Percentiles rank a stretch among this genome's conserved stretches.
These are phyloP conservation scores for Eucalyptus regnans DNA, from an alignment of 345 rosid genomes.

Conservation along the genomic window DNA sequence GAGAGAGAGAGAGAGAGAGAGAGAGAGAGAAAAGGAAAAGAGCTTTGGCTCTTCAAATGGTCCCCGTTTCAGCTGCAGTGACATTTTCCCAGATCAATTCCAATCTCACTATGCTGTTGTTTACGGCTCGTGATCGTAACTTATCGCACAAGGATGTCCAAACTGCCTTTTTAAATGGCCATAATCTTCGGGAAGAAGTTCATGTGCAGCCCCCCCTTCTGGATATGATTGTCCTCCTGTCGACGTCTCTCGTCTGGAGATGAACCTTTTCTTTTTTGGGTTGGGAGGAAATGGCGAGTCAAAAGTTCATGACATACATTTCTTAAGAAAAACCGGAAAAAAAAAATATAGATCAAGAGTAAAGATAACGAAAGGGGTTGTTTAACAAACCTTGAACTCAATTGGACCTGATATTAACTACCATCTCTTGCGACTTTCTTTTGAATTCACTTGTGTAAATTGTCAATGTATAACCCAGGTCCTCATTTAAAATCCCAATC, in stretches of 20 bases:
- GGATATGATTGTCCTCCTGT: not conserved
- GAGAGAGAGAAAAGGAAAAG: not conserved
- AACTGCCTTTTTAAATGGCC: not conserved
- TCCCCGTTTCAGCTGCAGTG: not conserved
- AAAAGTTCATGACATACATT: not conserved
- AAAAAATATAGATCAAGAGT: not conserved
- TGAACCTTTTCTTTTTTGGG: not conserved
- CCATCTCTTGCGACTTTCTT: not conserved
- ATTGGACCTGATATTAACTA: not conserved
- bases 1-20: too few relatives aligned
- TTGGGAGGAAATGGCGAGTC: not conserved
- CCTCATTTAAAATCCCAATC: not conserved
- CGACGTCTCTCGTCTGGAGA: not conserved
- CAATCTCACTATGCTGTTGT: not conserved
- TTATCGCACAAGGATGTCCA: not conserved
- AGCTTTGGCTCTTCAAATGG: not conserved
- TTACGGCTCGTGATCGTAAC: not conserved
- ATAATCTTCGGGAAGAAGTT: not conserved
- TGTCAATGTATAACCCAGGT: rapidly evolving
- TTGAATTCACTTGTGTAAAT: not conserved
- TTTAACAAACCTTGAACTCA: not conserved
- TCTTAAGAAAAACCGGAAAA: not conserved
- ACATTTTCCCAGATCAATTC: not conserved
- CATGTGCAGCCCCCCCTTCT: not conserved
- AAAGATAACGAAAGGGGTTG: not conserved